These are phyloP conservation scores for Aspergillus awamori DNA, from an alignment of 2,329 filamentous ascomycete genomes.

Conservation along the genomic window DNA sequence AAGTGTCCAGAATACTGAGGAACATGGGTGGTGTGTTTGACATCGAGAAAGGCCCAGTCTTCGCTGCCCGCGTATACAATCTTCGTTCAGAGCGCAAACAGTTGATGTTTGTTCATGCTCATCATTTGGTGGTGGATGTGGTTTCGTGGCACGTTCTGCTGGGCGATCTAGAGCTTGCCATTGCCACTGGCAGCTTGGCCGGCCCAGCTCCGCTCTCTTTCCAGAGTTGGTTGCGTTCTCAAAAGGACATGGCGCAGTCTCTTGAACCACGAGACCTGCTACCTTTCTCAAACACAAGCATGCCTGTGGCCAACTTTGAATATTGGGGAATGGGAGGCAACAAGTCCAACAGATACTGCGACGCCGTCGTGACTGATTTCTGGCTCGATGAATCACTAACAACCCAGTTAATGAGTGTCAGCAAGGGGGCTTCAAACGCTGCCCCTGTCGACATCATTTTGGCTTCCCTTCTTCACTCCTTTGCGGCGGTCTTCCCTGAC, in stretches of 20 bases:
- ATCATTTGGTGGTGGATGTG: conserved; percentile 13
- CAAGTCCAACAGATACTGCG: background rate
- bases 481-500: conserved; percentile 10
- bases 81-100: background rate
- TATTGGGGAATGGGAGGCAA: background rate
- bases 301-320: background rate
- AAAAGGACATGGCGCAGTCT: background rate
- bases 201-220: background rate
- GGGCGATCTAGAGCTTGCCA: conserved; percentile 7
- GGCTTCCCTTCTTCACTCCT: conserved; percentile 11
- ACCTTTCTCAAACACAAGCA: background rate
- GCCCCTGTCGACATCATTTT: conserved; percentile 15
- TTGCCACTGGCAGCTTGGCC: background rate
- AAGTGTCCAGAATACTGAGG: background rate
- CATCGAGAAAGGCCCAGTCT: conserved; percentile 8
- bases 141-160: conserved; percentile 14
- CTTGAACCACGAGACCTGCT: background rate
- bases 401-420: background rate
- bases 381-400: background rate
- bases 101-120: conserved; percentile 5
- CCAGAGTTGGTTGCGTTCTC: background rate
- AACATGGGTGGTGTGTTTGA: background rate
- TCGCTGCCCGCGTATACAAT: conserved; percentile 3
- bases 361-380: background rate
- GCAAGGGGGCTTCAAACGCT: conserved; percentile 4